Evolutionary conservation across 2,329 filamentous ascomycete genomes (phyloP).

Genomic region (Podosphaera leucotricha): DNA sequence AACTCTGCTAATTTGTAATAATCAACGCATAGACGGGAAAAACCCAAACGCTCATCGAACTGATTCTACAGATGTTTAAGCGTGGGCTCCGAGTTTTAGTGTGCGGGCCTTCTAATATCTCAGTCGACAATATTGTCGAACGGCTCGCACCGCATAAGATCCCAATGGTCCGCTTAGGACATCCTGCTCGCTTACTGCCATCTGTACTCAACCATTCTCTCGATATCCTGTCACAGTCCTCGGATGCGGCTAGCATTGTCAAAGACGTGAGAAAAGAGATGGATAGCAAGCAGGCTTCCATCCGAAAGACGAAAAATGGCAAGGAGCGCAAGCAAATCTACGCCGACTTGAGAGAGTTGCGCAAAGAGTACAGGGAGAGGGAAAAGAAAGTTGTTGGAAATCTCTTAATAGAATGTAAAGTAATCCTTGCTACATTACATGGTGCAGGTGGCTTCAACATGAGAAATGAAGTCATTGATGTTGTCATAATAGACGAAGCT

Average conservation of each 20-base stretch:
- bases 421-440: conserved; percentile 80
- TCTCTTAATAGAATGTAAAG: conserved; percentile 53
- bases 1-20: background rate
- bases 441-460: conserved; percentile 74
- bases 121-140: conserved; percentile 95
- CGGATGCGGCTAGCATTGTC: conserved; percentile 72
- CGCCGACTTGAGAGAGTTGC: conserved; percentile 57
- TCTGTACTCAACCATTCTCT: conserved; percentile 76
- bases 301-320: conserved; percentile 66
- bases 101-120: conserved; percentile 93
- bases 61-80: conserved; percentile 74
- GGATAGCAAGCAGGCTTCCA: conserved; percentile 70
- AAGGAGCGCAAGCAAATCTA: conserved; percentile 65
- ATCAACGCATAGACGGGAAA: conserved; percentile 47
- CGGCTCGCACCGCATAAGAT: conserved; percentile 65
- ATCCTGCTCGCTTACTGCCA: conserved; percentile 73
- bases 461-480: conserved; percentile 61
- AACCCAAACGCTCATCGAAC: conserved; percentile 84
- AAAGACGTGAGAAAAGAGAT: conserved; percentile 80
- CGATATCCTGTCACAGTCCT: conserved; percentile 74
- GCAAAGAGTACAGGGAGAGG: conserved; percentile 70
- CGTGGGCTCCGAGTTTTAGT: conserved; percentile 56
- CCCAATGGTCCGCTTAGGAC: conserved; percentile 71
- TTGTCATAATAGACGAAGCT: conserved; percentile 88
- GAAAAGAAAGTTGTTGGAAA: conserved; percentile 61